Base-by-base conservation (phyloP, 2,329 filamentous ascomycete species). In the Dothiorella sarmentorum region DNA sequence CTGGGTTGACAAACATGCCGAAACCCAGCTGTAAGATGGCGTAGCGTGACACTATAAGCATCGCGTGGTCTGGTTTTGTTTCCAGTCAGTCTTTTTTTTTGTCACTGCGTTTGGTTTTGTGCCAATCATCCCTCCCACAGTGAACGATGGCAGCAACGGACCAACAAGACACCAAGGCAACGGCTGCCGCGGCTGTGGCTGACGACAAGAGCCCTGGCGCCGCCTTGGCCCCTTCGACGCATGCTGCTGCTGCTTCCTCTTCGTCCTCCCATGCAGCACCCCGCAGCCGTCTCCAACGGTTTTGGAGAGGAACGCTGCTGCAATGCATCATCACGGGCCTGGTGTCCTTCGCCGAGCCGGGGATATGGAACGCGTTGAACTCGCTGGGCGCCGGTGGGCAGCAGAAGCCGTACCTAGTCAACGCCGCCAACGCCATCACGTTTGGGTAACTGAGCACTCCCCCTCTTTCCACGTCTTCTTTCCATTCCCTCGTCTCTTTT, bases 341-440 rank as follows among this genome's bases (percentile, higher is more conserved):
- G 47, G 74, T 73, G 18, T 73, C 72, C 2, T 79, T 80, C 63
- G 76, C 73, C 1, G 75, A 78, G 35, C 76, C 76, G 0, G 77
- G 76, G 1, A 77, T 80, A 20, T 80, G 77, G 76, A 78, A 76
- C 60, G 76, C 77, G 2, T 65, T 90, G 86, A 90, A 89, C 73
- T 85, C 82, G 0, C 79, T 90, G 0, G 87, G 87, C 7, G 88
- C 85, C 1, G 87, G 87, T 49, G 88, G 88, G 3, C 78, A 82
- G 27, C 79, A 85, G 62, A 78, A 79, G 7, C 87, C 87, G 0
- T 80, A 85, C 64, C 77, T 90, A 1, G 83, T 90, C 51, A 90
- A 89, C 64, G 80, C 84, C 0, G 86, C 85, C 11, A 90, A 90
- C 64, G 83, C 87, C 0, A 70, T 90, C 37, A 89, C 86, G 0